Base-by-base conservation (phyloP, 805 yeast species). In the Kuraishia capsulata region DNA sequence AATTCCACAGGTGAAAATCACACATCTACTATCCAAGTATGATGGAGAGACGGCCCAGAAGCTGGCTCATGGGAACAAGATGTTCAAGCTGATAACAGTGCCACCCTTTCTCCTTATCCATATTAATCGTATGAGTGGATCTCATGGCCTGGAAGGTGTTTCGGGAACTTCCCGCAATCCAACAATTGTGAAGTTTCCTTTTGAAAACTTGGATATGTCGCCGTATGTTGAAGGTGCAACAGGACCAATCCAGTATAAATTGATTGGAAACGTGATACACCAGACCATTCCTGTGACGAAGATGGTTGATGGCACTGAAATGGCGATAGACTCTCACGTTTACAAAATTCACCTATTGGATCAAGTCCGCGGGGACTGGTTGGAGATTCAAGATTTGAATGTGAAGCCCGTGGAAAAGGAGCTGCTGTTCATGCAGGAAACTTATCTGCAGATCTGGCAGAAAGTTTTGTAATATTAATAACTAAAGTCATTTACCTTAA, bases 381-480 rank as follows among this genome's bases (percentile, higher is more conserved):
- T 67, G 4, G 77, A 74, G 43, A 65, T 84, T 11, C 65, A 71
- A 36, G 78, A 81, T 48, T 56, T 75, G 36, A 50, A 57, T 10
- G 67, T 74, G 1, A 64, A 57, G 26, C 52, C 53, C 11, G 66
- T 71, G 18, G 78, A 77, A 29, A 63, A 63, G 37, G 87, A 80
- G 43, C 59, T 81, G 30, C 47, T 85, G 39, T 78, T 81, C 49
- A 53, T 83, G 23, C 65, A 69, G 30, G 84, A 81, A 47, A 69
- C 75, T 25, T 76, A 72, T 54, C 57, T 85, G 20, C 90, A 83
- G 54, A 59, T 84, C 9, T 82, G 92, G 89, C 69, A 72, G 44
- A 56, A 53, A 35, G 39, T 39, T 9, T 26, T n/a, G n/a, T n/a
- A n/a, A n/a, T n/a, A n/a, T n/a, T n/a, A n/a, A n/a, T n/a, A n/a